Evolutionary conservation across 768 basidiomycete species (phyloP).

Genomic region (Coprinopsis cinerea): DNA sequence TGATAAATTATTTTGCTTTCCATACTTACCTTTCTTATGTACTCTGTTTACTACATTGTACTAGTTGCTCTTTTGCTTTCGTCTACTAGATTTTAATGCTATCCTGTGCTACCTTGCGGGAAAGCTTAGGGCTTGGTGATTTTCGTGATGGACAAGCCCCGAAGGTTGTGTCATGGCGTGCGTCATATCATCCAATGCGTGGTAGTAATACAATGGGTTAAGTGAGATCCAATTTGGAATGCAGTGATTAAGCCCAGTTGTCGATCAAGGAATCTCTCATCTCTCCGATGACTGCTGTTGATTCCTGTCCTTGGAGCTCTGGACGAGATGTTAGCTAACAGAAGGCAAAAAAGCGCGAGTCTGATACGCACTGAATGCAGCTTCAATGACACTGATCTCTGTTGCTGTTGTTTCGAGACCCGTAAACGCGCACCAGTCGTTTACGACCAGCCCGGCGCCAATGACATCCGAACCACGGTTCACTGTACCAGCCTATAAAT

Average conservation of each 20-base stretch:
- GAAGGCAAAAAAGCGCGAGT: neutral
- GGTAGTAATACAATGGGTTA: neutral
- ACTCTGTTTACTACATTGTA: no score
- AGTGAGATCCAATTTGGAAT: neutral
- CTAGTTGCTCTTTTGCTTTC: no score
- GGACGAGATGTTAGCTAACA: slow-evolving; percentile 9
- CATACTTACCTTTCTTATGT: no score
- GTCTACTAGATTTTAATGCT: no score
- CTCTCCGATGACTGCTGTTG: slow-evolving; percentile 79
- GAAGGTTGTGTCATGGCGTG: neutral
- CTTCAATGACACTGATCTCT: slow-evolving; percentile 97
- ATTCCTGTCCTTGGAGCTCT: slow-evolving; percentile 85
- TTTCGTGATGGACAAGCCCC: neutral
- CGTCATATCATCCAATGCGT: neutral
- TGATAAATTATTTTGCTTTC: no score
- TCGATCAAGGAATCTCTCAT: slow-evolving; percentile 90
- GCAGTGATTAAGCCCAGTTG: slow-evolving; percentile 69
- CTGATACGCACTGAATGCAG: slow-evolving; percentile 79
- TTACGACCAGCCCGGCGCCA: slow-evolving; percentile 95
- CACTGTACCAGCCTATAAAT: slow-evolving; percentile 84
- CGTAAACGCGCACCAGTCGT: slow-evolving; percentile 99
- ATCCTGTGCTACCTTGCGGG: no score
- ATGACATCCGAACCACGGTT: slow-evolving; percentile 98
- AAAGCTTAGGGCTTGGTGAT: neutral
- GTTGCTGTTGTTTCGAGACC: slow-evolving; percentile 99